Evolutionary conservation across 495 filamentous ascomycete species (phyloP).

Genomic region (Aspergillus steynii): DNA sequence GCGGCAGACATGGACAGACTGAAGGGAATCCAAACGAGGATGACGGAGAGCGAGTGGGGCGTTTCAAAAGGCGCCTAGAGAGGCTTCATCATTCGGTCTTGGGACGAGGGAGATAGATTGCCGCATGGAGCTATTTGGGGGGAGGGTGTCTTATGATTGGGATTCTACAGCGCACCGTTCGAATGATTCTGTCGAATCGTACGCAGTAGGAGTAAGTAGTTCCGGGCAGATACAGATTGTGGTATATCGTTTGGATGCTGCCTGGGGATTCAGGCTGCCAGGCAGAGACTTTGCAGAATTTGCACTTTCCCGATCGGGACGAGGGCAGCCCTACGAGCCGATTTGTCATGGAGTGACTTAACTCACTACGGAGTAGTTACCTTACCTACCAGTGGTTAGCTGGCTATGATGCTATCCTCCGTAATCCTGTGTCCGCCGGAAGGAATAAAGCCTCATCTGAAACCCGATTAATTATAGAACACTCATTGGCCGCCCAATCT

Average conservation of each 20-base stretch:
- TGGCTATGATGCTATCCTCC: too few relatives aligned
- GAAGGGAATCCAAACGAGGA: background rate
- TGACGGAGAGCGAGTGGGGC: conserved; percentile 15
- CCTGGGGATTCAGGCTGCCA: background rate
- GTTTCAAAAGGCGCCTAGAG: conserved; percentile 26
- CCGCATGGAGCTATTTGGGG: too few relatives aligned
- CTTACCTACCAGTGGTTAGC: too few relatives aligned
- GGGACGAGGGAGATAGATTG: background rate
- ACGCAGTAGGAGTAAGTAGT: too few relatives aligned
- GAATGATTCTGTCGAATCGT: too few relatives aligned
- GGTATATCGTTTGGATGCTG: background rate
- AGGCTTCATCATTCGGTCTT: conserved; percentile 8
- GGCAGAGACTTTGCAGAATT: background rate
- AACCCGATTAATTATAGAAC: background rate
- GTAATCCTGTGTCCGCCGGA: too few relatives aligned
- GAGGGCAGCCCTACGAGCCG: background rate
- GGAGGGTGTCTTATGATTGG: too few relatives aligned
- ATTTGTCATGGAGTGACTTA: background rate
- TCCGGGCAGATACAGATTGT: background rate
- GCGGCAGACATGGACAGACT: background rate
- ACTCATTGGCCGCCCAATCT: background rate
- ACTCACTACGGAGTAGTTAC: too few relatives aligned
- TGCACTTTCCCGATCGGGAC: background rate
- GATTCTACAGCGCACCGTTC: too few relatives aligned
- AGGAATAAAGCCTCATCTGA: too few relatives aligned